Evolutionary conservation across 768 basidiomycete genomes (phyloP).

Genomic region (Grammothele lineata): DNA sequence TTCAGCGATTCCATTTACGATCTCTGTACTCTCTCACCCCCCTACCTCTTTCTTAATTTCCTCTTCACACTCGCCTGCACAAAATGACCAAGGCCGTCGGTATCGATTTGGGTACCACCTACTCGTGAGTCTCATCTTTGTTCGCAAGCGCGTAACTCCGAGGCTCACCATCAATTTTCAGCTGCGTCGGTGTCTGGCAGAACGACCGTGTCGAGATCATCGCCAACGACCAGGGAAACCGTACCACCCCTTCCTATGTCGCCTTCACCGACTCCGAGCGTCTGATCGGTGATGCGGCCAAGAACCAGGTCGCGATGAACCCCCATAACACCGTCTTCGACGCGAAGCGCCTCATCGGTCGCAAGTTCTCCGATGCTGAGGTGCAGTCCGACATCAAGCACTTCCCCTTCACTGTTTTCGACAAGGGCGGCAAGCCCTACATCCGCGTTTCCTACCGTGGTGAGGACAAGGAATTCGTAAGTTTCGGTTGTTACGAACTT

Average conservation of each 20-base stretch:
- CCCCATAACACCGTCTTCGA: constrained; percentile 96
- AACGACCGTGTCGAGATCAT: constrained; percentile 99
- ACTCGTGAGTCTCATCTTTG: constrained; percentile 57
- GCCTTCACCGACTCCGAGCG: constrained; percentile 94
- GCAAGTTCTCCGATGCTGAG: constrained; percentile 82
- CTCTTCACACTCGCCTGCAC: constrained; percentile 6
- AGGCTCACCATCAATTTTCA: constrained; percentile 30
- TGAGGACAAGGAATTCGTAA: constrained; percentile 90
- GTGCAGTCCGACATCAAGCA: constrained; percentile 83
- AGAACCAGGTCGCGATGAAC: constrained; percentile 99
- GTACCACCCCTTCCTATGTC: constrained; percentile 94
- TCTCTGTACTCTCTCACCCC: constrained; percentile 16
- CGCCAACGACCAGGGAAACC: constrained; percentile 92
- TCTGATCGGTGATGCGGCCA: constrained; percentile 98
- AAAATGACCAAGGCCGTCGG: constrained; percentile 67
- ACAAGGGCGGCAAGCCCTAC: constrained; percentile 85
- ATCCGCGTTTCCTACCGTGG: constrained; percentile 88
- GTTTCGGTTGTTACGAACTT: constrained; percentile 21
- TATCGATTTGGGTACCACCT: constrained; percentile 90
- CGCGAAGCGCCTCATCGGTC: constrained; percentile 96
- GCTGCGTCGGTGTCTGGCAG: constrained; percentile 99
- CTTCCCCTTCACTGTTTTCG: constrained; percentile 92
- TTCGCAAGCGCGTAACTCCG: not conserved
- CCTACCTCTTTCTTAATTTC: constrained; percentile 10
- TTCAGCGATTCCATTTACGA: constrained; percentile 16